Evolutionary conservation across 2,329 filamentous ascomycete genomes (phyloP), one percentile per base, ranked within the genome.

Genomic region (Cladobotryum mycophilum): DNA sequence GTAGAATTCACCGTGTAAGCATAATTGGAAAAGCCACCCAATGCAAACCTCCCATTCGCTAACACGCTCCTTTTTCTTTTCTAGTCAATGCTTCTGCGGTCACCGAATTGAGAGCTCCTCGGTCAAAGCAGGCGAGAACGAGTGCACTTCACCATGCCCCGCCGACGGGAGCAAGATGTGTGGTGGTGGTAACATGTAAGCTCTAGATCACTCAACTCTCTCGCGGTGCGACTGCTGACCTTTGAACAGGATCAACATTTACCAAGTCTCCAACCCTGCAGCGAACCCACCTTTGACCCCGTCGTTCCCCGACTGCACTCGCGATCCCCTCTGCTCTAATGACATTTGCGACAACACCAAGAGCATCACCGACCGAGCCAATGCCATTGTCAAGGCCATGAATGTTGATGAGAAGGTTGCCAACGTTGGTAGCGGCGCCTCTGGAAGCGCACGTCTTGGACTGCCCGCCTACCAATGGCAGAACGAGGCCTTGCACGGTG

Each of bases 401-500:
- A 63, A 62, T 9, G 59, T 65, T 8, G 56, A 62, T 2, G 67
- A 69, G 49, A 69, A 68, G 53, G 55, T 67, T 5, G 52, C 30
- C 6, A 67, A 67, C 36, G 51, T 69, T 5, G 61, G 36, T 3
- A 54, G 51, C 15, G 45, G 36, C 11, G 51, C 52, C 5, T 46
- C 53, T 0, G 81, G 80, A 0, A 75, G 78, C 6, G 67, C 76
- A 1, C 69, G 80, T 25, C 69, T 85, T 0, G 80, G 80, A 5
- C 66, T 85, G 0, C 75, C 76, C 1, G 62, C 73, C 1, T 86
- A 86, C 56, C 70, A 79, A 56, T 82, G 80, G 70, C 84, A 80
- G 79, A 76, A 72, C 41, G 80, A 82, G 63, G 81, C 76, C 1
- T 73, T 85, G 0, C 83, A 86, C 58, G 84, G 84, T 1, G 70